Conservation (phyloP, 495 filamentous ascomycete species). For the Neurospora terricola region DNA sequence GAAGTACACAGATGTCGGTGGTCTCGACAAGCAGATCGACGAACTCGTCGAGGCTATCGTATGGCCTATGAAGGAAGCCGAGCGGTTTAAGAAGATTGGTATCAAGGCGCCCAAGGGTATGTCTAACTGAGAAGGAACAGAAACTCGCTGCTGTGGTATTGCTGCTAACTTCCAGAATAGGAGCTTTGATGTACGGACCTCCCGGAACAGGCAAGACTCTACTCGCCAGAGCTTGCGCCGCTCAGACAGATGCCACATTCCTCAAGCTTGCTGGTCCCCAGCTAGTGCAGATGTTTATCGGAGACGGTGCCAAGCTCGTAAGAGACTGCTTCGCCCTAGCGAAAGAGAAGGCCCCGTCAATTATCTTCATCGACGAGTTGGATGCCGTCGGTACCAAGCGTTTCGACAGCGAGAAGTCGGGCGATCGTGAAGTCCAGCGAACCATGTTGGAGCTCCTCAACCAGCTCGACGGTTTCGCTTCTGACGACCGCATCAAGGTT, state of each 20-base stretch:
- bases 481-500: slow-evolving; percentile 98
- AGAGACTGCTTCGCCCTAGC: slow-evolving; percentile 95
- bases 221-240: slow-evolving; percentile 90
- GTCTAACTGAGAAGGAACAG: too few species aligned
- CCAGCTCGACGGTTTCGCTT: slow-evolving; percentile 96
- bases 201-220: slow-evolving; percentile 97
- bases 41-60: slow-evolving; percentile 99
- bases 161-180: slow-evolving; percentile 30
- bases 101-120: slow-evolving; percentile 99
- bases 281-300: slow-evolving; percentile 99
- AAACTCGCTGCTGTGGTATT: too few species aligned
- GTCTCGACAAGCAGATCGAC: slow-evolving; percentile 97
- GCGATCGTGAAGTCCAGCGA: slow-evolving; percentile 95
- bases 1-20: slow-evolving; percentile 97
- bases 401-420: slow-evolving; percentile 97
- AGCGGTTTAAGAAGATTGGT: slow-evolving; percentile 97
- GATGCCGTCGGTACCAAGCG: slow-evolving; percentile 97
- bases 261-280: slow-evolving; percentile 97
- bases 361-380: slow-evolving; percentile 99
- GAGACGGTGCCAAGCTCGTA: slow-evolving; percentile 95
- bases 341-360: slow-evolving; percentile 96
- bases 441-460: slow-evolving; percentile 99
- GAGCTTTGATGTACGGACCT: slow-evolving; percentile 96
- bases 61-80: slow-evolving; percentile 99
- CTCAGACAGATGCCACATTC: slow-evolving; percentile 97